These are phyloP conservation scores for Ogataea trehalophila DNA, from an alignment of 805 yeast genomes.

Conservation along the genomic window DNA sequence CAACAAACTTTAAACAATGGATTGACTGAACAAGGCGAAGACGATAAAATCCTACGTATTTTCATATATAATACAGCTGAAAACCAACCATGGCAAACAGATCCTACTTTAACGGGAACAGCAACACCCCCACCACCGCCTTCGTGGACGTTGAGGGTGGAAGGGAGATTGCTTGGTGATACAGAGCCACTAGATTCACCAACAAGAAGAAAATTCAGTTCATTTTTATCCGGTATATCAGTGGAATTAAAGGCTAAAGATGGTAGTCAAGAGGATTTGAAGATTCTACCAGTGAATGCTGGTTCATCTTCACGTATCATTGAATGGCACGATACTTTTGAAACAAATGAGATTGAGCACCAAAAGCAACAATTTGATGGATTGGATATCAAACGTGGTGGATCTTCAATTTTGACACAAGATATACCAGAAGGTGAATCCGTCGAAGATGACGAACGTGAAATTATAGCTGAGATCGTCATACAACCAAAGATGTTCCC, in stretches of 20 bases:
- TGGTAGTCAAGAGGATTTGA: conserved; percentile 19
- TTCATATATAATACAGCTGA: conserved; percentile 77
- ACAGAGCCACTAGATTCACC: conserved; percentile 43
- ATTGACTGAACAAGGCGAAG: conserved; percentile 36
- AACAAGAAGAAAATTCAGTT: conserved; percentile 59
- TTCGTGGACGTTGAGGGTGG: conserved; percentile 82
- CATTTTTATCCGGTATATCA: conserved; percentile 78
- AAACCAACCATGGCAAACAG: conserved; percentile 83
- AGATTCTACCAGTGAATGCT: conserved; percentile 20
- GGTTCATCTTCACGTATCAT: conserved; percentile 43
- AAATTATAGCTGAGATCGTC: conserved; percentile 64
- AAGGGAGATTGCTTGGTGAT: conserved; percentile 67
- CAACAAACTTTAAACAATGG: conserved; percentile 42
- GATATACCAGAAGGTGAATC: conserved; percentile 22
- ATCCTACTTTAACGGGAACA: conserved; percentile 5
- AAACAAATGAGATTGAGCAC: conserved; percentile 27
- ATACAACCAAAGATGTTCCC: conserved; percentile 79
- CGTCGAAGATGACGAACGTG: conserved; percentile 31
- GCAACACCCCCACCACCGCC: conserved; percentile 30
- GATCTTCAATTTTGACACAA: conserved; percentile 34
- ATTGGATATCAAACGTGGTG: conserved; percentile 77
- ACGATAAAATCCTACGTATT: conserved; percentile 65
- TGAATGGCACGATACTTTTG: conserved; percentile 83
- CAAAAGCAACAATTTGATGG: conserved; percentile 67
- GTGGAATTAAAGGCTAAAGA: conserved; percentile 54